phyloP scores from a whole-genome alignment of 2,329 filamentous ascomycete species.

The Cercospora berteroae region DNA sequence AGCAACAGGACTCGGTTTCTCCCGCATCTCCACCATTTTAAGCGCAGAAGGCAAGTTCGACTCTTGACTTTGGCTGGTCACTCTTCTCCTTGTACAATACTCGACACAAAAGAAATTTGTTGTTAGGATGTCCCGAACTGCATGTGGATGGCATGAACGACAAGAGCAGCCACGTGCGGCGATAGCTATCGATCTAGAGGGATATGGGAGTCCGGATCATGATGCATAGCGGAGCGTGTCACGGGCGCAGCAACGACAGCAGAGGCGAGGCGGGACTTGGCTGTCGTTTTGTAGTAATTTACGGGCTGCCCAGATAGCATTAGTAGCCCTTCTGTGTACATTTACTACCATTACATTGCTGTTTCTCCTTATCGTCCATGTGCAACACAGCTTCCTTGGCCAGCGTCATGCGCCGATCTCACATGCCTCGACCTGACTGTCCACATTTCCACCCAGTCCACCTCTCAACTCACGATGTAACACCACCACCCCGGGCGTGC shows the following conservation, averaged over 20 bases:
- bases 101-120: conserved; percentile 5
- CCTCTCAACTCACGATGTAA: not conserved
- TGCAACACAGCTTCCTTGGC: not conserved
- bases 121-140: conserved; percentile 5
- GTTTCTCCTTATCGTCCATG: not conserved
- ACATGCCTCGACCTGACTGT: not conserved
- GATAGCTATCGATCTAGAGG: not conserved
- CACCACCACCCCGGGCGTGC: not conserved
- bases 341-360: conserved; percentile 5
- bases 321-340: conserved; percentile 11
- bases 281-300: conserved; percentile 3
- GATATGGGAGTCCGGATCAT: conserved; percentile 1
- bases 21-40: conserved; percentile 45
- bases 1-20: conserved; percentile 62
- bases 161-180: conserved; percentile 15
- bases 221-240: conserved; percentile 12
- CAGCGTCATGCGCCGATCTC: not conserved
- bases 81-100: conserved; percentile 31
- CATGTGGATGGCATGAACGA: conserved; percentile 6
- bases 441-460: not conserved
- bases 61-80: conserved; percentile 8
- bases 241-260: not conserved
- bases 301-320: conserved; percentile 13
- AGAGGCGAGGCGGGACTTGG: not conserved
- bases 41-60: conserved; percentile 8